A percentile compares a stretch with the other conserved stretches of the same genome.
These are phyloP conservation scores for Hondaea fermentalgiana DNA, from an alignment of 108 stramenopile species.

Conservation along the genomic window DNA sequence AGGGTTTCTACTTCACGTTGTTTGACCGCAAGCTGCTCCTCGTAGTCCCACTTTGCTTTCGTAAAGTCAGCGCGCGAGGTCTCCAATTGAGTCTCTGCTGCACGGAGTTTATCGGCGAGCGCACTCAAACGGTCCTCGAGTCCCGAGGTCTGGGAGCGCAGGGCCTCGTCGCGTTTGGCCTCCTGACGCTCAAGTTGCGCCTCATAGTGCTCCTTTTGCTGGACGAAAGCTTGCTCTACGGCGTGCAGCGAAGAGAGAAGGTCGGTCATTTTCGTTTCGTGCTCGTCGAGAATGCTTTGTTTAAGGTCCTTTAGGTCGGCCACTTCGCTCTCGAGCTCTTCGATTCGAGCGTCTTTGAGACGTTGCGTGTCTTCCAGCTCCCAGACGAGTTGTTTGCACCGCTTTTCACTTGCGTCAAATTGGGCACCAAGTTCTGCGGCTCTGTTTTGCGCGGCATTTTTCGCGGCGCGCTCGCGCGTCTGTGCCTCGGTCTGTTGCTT, in stretches of 20 bases:
- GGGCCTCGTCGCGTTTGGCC: background rate
- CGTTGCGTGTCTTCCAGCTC: conserved; percentile 24
- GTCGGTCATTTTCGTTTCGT: conserved; percentile 29
- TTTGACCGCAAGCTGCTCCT: background rate
- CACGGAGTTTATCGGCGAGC: background rate
- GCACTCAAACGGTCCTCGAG: background rate
- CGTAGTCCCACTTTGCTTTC: background rate
- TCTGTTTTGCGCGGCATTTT: background rate
- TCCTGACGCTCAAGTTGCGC: background rate
- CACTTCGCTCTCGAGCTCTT: background rate
- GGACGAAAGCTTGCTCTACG: conserved; percentile 32
- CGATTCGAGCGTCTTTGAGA: conserved; percentile 21
- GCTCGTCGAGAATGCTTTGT: conserved; percentile 10
- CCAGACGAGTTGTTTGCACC: conserved; percentile 20
- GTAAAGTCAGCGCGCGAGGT: background rate
- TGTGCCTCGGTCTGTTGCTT: background rate
- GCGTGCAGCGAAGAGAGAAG: conserved; percentile 30
- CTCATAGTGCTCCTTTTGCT: conserved; percentile 25
- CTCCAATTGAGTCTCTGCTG: background rate
- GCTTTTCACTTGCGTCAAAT: background rate
- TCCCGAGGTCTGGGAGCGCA: background rate
- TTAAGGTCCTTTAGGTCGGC: background rate
- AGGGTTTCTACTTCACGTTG: background rate
- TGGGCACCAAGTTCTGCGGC: background rate
- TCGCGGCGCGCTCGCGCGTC: background rate